Base-by-base conservation (phyloP, 1,139 yeast species). In the Yamadazyma atmosphaerica region DNA sequence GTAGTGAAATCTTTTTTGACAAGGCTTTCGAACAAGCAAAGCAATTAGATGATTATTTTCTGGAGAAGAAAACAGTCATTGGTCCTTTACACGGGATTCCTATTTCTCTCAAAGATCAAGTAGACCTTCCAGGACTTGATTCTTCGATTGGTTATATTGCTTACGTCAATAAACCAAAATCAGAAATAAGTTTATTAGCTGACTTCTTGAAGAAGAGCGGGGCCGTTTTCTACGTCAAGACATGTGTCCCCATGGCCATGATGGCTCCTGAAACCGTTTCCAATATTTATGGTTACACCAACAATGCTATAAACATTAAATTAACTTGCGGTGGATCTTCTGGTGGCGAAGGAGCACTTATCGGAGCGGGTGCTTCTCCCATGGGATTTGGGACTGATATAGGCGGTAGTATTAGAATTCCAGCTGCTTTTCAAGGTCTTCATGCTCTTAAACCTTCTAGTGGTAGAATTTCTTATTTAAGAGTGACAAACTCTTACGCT, bases 1-100 rank as follows among this genome's bases (percentile, higher is more conserved):
- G 60, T 18, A 42, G 52, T 18, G 70, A 67, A 33, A 58, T 68
- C 10, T 62, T 63, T 41, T 54, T 60, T 37, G 65, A 60, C 12
- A 28, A 45, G 27, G 63, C 57, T 1, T 35, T 55, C 6, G 49
- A 42, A 9, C 34, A 49, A 41, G 78, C 78, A 4, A 43, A 56
- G 31, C 49, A 51, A 21, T 54, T 70, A 10, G 85, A 80, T 46
- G 61, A 56, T 9, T 57, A 54, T 35, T 59, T 51, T 42, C n/a
- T n/a, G n/a, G n/a, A n/a, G n/a, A 45, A 45, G 4, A 42, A 52
- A 28, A 56, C 58, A n/a, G 43, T 63, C 0, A 40, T 63, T 11
- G 85, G 86, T 12, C 82, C 83, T 4, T 59, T 83, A 24, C 87
- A 84, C 37, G 92, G 90, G 3, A 61, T 84, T 41, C 89, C 89